These are phyloP conservation scores for Pseudopyricularia cyperi DNA, from an alignment of 2,329 filamentous ascomycete genomes.

Conservation along the genomic window DNA sequence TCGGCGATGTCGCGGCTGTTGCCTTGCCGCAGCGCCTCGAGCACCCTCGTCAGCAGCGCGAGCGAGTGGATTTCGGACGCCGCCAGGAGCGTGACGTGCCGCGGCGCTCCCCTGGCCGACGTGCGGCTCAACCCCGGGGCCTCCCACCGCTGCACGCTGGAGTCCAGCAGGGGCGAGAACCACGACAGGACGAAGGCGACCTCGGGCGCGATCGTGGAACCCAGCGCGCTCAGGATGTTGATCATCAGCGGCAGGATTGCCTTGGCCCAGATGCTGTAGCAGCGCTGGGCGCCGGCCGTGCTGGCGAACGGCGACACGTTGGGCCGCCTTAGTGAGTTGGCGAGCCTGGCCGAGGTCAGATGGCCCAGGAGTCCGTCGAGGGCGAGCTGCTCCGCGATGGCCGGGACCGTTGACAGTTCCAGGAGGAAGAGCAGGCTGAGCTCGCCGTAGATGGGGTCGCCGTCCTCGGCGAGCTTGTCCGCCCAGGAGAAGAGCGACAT, in stretches of 20 bases:
- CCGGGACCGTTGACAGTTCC: constrained; percentile 68
- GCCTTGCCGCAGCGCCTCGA: constrained; percentile 50
- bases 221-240: constrained; percentile 74
- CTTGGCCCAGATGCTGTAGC: constrained; percentile 83
- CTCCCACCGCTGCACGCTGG: constrained; percentile 62
- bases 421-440: constrained; percentile 81
- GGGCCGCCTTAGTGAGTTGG: constrained; percentile 59
- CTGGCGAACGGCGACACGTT: constrained; percentile 70
- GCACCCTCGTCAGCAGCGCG: constrained; percentile 59
- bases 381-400: constrained; percentile 79
- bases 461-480: constrained; percentile 60
- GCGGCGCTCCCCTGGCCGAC: constrained; percentile 26
- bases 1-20: constrained; percentile 64
- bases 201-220: constrained; percentile 70
- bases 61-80: constrained; percentile 70
- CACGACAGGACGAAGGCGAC: constrained; percentile 79
- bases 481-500: constrained; percentile 89
- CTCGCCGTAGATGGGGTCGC: constrained; percentile 83
- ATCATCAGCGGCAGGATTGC: constrained; percentile 79
- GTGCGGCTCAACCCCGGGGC: constrained; percentile 39
- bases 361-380: constrained; percentile 73
- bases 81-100: constrained; percentile 59
- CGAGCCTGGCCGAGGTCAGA: constrained; percentile 66
- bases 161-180: constrained; percentile 65
- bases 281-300: constrained; percentile 50